phyloP scores from a whole-genome alignment of 2,329 filamentous ascomycete species.

The Ampelomyces quisqualis region DNA sequence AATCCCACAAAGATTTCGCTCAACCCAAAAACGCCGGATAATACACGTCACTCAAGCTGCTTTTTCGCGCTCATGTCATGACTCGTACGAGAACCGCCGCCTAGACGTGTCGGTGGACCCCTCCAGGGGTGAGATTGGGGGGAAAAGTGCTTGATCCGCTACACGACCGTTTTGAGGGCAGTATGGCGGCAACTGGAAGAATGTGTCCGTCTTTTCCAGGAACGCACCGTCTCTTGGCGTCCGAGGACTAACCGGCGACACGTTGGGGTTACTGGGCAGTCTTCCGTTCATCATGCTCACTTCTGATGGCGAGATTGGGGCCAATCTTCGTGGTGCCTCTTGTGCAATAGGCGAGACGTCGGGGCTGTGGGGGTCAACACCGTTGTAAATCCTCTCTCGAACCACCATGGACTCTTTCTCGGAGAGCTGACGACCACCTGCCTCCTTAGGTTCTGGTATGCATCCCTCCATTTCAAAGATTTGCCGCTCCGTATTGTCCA shows the following conservation, averaged over 20 bases:
- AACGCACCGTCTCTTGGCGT: conserved; percentile 35
- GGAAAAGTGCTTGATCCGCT: conserved; percentile 34
- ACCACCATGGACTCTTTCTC: conserved; percentile 53
- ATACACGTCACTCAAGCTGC: conserved; percentile 10
- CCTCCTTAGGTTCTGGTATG: conserved; percentile 55
- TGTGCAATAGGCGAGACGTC: conserved; percentile 19
- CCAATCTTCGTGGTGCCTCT: conserved; percentile 25
- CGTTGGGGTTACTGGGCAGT: conserved; percentile 15
- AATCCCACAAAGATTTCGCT: conserved; percentile 3
- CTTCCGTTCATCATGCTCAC: conserved; percentile 33
- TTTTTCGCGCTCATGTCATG: conserved; percentile 27
- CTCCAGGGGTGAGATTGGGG: conserved; percentile 40
- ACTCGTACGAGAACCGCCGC: conserved; percentile 45
- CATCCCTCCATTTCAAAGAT: conserved; percentile 57
- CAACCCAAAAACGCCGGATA: conserved; percentile 12
- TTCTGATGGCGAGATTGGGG: conserved; percentile 28
- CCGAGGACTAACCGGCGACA: conserved; percentile 37
- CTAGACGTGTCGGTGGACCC: conserved; percentile 29
- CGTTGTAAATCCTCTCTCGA: conserved; percentile 50
- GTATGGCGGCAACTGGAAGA: conserved; percentile 31
- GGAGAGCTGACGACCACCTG: conserved; percentile 49
- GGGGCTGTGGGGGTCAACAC: conserved; percentile 39
- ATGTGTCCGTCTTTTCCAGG: conserved; percentile 35
- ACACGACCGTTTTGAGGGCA: conserved; percentile 23
- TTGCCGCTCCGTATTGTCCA: conserved; percentile 39